A percentile compares a stretch with the other conserved stretches of the same genome.
Conservation (phyloP, 2,329 filamentous ascomycete genomes). For the Remersonia thermophila region DNA sequence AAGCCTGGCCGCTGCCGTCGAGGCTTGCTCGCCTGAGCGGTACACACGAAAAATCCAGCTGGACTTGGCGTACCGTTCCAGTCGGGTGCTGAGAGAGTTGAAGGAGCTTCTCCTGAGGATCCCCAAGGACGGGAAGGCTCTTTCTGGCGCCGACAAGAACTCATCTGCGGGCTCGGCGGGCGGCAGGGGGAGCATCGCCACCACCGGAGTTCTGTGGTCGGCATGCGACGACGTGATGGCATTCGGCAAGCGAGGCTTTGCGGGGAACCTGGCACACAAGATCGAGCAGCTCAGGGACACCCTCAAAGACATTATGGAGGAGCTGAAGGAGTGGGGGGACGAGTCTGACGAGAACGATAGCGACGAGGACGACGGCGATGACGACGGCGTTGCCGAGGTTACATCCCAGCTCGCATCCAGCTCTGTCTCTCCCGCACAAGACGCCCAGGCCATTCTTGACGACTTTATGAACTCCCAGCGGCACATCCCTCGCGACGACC, state of each 20-base stretch:
- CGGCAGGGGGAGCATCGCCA: constrained; percentile 43
- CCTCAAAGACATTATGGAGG: constrained; percentile 70
- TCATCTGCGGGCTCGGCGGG: constrained; percentile 22
- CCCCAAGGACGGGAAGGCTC: constrained; percentile 42
- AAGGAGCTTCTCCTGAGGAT: constrained; percentile 48
- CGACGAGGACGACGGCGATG: constrained; percentile 29
- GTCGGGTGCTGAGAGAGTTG: constrained; percentile 51
- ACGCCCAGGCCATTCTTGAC: constrained; percentile 50
- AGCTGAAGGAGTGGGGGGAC: constrained; percentile 79
- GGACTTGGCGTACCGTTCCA: constrained; percentile 49
- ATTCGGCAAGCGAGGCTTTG: constrained; percentile 54
- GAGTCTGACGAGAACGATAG: constrained; percentile 51
- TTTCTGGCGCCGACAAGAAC: constrained; percentile 35
- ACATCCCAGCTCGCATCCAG: constrained; percentile 20
- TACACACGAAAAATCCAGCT: constrained; percentile 52
- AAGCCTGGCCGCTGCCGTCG: constrained; percentile 57
- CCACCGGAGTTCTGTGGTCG: constrained; percentile 72
- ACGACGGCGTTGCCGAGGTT: constrained; percentile 26
- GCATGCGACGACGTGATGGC: constrained; percentile 61
- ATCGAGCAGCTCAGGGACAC: constrained; percentile 63
- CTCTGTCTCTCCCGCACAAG: constrained; percentile 30
- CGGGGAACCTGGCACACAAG: constrained; percentile 56
- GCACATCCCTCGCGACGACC: constrained; percentile 52
- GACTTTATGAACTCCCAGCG: constrained; percentile 52
- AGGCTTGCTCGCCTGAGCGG: constrained; percentile 46